A percentile compares a stretch with the other conserved stretches of the same genome.
Conservation (phyloP, 352 stramenopile genomes). For the Phytophthora sojae region DNA sequence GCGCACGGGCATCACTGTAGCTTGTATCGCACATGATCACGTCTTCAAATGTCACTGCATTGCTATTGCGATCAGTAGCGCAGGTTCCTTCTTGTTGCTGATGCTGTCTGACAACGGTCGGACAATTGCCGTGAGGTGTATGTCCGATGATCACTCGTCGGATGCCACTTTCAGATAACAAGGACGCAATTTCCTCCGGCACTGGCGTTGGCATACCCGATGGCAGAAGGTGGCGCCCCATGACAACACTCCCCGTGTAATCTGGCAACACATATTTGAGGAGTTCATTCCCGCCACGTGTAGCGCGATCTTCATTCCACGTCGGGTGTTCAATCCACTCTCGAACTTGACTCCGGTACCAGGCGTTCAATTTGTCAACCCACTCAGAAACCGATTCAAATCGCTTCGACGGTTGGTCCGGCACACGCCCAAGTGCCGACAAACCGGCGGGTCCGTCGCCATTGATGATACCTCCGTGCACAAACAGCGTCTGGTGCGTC, state of each 20-base stretch:
- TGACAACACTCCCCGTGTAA: conserved; percentile 72
- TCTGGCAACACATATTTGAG: conserved; percentile 77
- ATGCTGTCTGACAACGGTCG: conserved; percentile 82
- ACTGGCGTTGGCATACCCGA: conserved; percentile 81
- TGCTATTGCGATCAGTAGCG: conserved; percentile 11
- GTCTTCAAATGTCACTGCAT: conserved; percentile 60
- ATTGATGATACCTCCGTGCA: conserved; percentile 91
- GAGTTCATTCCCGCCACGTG: conserved; percentile 69
- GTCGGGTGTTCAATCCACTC: conserved; percentile 83
- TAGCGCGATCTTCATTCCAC: conserved; percentile 67
- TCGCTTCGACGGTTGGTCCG: conserved; percentile 41
- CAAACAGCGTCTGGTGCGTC: conserved; percentile 91
- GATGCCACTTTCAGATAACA: conserved; percentile 80
- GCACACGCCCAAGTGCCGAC: conserved; percentile 79
- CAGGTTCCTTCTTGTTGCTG: conserved; percentile 18
- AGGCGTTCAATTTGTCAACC: conserved; percentile 83
- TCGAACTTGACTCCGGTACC: conserved; percentile 76
- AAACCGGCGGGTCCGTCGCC: conserved; percentile 41
- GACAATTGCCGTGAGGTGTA: conserved; percentile 92
- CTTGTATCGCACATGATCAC: conserved; percentile 94
- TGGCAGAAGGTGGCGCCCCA: conserved; percentile 71
- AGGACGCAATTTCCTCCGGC: conserved; percentile 48
- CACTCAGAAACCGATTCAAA: conserved; percentile 59
- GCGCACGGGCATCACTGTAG: conserved; percentile 81
- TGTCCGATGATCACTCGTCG: conserved; percentile 91